Evolutionary conservation across 2,329 filamentous ascomycete genomes (phyloP).

Genomic region (Macrophomina tecta): DNA sequence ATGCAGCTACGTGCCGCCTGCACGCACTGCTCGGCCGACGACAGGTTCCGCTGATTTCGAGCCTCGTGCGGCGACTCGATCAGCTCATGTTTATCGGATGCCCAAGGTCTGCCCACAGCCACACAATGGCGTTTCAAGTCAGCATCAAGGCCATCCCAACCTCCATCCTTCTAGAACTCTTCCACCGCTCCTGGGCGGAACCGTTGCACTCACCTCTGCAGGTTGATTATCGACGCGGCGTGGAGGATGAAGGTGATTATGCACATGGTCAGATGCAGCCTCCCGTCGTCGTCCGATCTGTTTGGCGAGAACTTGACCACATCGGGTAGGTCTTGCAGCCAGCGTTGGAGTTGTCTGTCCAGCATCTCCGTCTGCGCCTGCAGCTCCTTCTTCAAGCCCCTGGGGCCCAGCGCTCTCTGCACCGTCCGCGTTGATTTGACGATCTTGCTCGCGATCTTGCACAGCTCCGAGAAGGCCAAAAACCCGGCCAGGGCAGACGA

Average conservation of each 20-base stretch:
- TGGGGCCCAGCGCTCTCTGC: background rate
- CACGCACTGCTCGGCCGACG: conserved; percentile 20
- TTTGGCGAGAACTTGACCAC: conserved; percentile 18
- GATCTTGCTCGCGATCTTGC: conserved; percentile 15
- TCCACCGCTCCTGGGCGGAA: background rate
- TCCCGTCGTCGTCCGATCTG: conserved; percentile 5
- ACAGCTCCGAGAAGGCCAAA: conserved; percentile 13
- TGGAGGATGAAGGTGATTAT: conserved; percentile 17
- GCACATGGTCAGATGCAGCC: conserved; percentile 16
- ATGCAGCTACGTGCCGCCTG: conserved; percentile 13
- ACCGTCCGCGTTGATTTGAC: conserved; percentile 5
- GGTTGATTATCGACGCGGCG: conserved; percentile 11
- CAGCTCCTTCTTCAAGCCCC: conserved; percentile 6
- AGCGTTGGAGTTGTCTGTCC: background rate
- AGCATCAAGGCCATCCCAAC: background rate
- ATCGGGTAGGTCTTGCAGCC: conserved; percentile 5
- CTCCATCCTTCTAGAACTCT: background rate
- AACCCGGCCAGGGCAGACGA: conserved; percentile 9
- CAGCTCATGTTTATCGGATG: conserved; percentile 20
- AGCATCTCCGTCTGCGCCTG: background rate
- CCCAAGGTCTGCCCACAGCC: conserved; percentile 11
- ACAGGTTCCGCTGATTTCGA: conserved; percentile 3
- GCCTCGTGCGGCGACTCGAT: conserved; percentile 9
- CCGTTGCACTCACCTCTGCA: conserved; percentile 1
- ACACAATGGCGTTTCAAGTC: conserved; percentile 1